phyloP scores from a whole-genome alignment of 352 stramenopile genomes.

The Phytophthora kernoviae region DNA sequence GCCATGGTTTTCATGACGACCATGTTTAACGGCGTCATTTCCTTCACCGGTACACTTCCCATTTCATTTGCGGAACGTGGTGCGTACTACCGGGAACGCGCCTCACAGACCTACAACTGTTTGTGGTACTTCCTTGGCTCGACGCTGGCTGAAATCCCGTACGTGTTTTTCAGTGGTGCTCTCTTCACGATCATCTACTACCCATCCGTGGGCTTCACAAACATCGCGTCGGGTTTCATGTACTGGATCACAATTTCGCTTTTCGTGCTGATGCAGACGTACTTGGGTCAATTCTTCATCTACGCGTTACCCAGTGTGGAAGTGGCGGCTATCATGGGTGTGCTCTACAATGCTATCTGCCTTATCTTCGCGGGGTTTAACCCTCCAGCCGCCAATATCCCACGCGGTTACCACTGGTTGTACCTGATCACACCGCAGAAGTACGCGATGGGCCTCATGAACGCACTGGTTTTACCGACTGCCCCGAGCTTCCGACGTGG shows the following conservation, averaged over 20 bases:
- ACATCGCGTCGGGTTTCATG: constrained; percentile 33
- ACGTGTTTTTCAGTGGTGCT: constrained; percentile 40
- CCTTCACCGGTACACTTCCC: constrained; percentile 73
- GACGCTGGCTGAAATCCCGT: constrained; percentile 79
- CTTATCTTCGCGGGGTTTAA: constrained; percentile 48
- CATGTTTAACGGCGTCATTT: constrained; percentile 77
- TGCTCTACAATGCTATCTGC: constrained; percentile 44
- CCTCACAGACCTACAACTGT: constrained; percentile 83
- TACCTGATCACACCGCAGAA: constrained; percentile 46
- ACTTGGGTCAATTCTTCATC: constrained; percentile 41
- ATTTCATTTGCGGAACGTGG: constrained; percentile 81
- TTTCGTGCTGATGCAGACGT: constrained; percentile 42
- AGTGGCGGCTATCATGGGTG: constrained; percentile 42
- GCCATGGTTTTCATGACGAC: constrained; percentile 82
- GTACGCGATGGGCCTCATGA: constrained; percentile 35
- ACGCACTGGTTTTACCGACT: constrained; percentile 40
- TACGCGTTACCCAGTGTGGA: constrained; percentile 41
- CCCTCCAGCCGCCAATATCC: constrained; percentile 37
- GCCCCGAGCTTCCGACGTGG: constrained; percentile 27
- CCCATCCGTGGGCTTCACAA: constrained; percentile 50
- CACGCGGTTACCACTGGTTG: constrained; percentile 45
- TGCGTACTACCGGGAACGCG: constrained; percentile 90
- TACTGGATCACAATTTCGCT: constrained; percentile 47
- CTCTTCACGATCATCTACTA: constrained; percentile 56
- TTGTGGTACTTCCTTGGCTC: constrained; percentile 74